phyloP scores from a whole-genome alignment of 73 alveolate species.

The Paramecium caudatum region DNA sequence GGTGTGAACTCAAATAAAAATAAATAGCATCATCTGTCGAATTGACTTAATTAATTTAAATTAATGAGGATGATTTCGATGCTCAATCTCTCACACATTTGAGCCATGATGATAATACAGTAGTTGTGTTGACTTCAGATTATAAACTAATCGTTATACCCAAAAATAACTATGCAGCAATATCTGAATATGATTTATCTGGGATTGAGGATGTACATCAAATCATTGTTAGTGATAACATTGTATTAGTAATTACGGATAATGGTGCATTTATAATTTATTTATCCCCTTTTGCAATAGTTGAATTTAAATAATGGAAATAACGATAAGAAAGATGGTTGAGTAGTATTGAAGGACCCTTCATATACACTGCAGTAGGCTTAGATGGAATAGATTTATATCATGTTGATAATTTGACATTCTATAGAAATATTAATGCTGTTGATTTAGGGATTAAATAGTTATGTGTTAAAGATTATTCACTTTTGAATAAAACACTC shows the following conservation, averaged over 20 bases:
- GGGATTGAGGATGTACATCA: neutral
- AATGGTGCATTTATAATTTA: neutral
- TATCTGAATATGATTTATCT: neutral
- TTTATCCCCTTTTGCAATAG: neutral
- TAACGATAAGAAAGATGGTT: slow-evolving; percentile 11
- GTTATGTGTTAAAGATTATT: slow-evolving; percentile 19
- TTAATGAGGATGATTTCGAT: too few species aligned
- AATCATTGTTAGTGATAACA: neutral
- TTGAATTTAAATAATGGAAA: slow-evolving; percentile 12
- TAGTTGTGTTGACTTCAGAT: neutral
- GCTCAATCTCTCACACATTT: neutral
- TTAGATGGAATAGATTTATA: slow-evolving; percentile 12
- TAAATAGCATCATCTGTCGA: too few species aligned
- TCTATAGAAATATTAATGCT: neutral
- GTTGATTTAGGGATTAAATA: neutral
- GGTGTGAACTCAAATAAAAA: slow-evolving; percentile 23
- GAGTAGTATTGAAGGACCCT: neutral
- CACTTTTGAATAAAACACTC: neutral
- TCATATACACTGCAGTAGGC: slow-evolving; percentile 4
- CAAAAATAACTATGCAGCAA: neutral
- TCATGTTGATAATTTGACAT: neutral
- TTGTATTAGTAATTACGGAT: neutral
- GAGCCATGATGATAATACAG: neutral
- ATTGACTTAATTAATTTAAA: too few species aligned
- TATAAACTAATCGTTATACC: neutral